A percentile compares a stretch with the other conserved stretches of the same genome.
Conservation (phyloP, 805 yeast genomes). For the Cyberlindnera saturnus region DNA sequence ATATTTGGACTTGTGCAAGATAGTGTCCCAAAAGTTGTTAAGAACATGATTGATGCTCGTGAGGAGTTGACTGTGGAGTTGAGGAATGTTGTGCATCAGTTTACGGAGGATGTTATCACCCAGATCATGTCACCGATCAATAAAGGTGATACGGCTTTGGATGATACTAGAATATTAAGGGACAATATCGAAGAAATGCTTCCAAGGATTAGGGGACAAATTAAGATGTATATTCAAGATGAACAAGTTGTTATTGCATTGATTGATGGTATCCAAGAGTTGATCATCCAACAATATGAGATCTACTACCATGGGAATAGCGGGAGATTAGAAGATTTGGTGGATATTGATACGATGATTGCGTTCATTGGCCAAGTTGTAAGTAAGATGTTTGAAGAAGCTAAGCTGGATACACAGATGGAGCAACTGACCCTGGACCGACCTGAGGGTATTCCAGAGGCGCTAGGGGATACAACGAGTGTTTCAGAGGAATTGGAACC, state of each 20-base stretch:
- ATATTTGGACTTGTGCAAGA: constrained; percentile 50
- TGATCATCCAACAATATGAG: constrained; percentile 52
- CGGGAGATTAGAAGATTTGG: constrained; percentile 24
- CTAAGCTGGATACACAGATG: constrained; percentile 5
- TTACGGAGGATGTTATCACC: constrained; percentile 52
- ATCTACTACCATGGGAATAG: constrained; percentile 33
- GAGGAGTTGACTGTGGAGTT: constrained; percentile 69
- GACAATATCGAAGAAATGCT: constrained; percentile 46
- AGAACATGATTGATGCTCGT: constrained; percentile 75
- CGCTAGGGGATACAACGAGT: no score
- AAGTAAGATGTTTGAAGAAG: constrained; percentile 25
- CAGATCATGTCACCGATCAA: constrained; percentile 44
- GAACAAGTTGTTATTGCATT: constrained; percentile 41
- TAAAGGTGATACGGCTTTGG: constrained; percentile 22
- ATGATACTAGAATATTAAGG: constrained; percentile 37
- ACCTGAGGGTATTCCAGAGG: no score
- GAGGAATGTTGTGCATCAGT: constrained; percentile 53
- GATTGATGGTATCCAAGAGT: constrained; percentile 61
- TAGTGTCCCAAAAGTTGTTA: constrained; percentile 72
- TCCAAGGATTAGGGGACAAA: constrained; percentile 48
- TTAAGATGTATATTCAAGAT: constrained; percentile 53
- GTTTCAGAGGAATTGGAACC: not conserved
- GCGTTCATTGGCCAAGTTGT: constrained; percentile 37
- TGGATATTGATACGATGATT: constrained; percentile 58
- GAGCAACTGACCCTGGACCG: not conserved